Conservation (phyloP, 169 alveolate genomes). For the Plasmodium gaboni region DNA sequence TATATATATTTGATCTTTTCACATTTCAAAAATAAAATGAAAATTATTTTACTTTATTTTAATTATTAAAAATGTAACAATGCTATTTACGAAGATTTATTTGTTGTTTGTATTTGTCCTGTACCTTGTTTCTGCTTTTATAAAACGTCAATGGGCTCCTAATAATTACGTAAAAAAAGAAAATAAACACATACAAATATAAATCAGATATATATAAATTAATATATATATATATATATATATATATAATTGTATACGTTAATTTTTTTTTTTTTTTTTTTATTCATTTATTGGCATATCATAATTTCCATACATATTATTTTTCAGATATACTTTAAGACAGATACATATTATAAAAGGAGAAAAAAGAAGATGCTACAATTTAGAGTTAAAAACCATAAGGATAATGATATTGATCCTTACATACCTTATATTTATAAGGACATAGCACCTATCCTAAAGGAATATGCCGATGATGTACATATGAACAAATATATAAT, state of each 20-base stretch:
- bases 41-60: neutral
- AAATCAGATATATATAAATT: neutral
- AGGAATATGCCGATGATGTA: constrained; percentile 72
- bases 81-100: constrained; percentile 30
- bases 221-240: neutral
- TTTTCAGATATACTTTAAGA: constrained; percentile 48
- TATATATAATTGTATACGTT: neutral
- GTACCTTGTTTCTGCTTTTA: constrained; percentile 29
- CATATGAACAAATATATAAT: neutral
- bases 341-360: constrained; percentile 32
- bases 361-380: constrained; percentile 33
- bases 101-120: constrained; percentile 10
- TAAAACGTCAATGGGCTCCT: constrained; percentile 15
- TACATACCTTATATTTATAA: constrained; percentile 67
- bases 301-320: neutral
- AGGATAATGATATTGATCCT: constrained; percentile 56
- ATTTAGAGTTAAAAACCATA: constrained; percentile 21
- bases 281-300: no score
- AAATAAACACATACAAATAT: neutral
- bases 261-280: neutral
- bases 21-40: neutral
- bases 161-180: constrained; percentile 30
- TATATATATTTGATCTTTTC: neutral
- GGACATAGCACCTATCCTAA: constrained; percentile 64
- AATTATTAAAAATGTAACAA: constrained; percentile 41